Evolutionary conservation across 345 rosid genomes (phyloP).

Genomic region (thale cress (Arabidopsis thaliana)): TAIR10.1 NC_003074.8:20886001-20886500

Average conservation of each 20-base stretch:
- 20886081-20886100: slow-evolving; percentile 21
- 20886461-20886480: slow-evolving; percentile 35
- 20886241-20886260: slow-evolving; percentile 35
- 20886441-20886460: slow-evolving; percentile 10
- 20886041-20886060: slow-evolving; percentile 28
- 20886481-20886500: slow-evolving; percentile 25
- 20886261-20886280: slow-evolving; percentile 36
- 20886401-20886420: slow-evolving; percentile 55
- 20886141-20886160: slow-evolving; percentile 24
- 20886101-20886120: slow-evolving; percentile 27
- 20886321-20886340: slow-evolving; percentile 33
- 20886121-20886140: slow-evolving; percentile 23
- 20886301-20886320: slow-evolving; percentile 32
- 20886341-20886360: slow-evolving; percentile 29
- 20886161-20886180: slow-evolving; percentile 37
- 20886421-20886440: slow-evolving; percentile 35
- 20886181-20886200: slow-evolving; percentile 31
- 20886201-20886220: slow-evolving; percentile 24
- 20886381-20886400: slow-evolving; percentile 48
- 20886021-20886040: slow-evolving; percentile 29
- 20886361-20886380: slow-evolving; percentile 36
- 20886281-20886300: slow-evolving; percentile 34
- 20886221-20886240: slow-evolving; percentile 38
- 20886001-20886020: slow-evolving; percentile 4
- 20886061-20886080: slow-evolving; percentile 24